These are phyloP conservation scores for Penicillium glabrum DNA, from an alignment of 2,329 filamentous ascomycete species.

Conservation along the genomic window DNA sequence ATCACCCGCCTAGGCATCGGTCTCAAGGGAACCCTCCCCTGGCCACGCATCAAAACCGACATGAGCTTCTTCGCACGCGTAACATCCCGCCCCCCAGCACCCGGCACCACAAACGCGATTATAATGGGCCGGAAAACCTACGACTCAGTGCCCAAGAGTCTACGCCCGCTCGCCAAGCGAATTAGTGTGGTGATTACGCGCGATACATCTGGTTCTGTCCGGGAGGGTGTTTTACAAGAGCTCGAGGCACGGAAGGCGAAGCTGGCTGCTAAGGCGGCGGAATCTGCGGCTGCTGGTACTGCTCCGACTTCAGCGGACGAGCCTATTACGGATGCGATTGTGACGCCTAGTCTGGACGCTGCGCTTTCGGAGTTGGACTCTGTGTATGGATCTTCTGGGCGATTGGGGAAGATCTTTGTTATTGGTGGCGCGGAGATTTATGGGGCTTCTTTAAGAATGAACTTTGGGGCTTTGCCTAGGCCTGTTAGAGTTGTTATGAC, in stretches of 20 bases:
- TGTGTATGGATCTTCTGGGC: conserved; percentile 20
- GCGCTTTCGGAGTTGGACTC: conserved; percentile 50
- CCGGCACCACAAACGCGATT: conserved; percentile 63
- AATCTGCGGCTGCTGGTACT: conserved; percentile 3
- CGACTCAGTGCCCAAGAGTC: conserved; percentile 78
- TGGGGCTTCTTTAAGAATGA: conserved; percentile 59
- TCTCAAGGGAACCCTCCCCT: conserved; percentile 73
- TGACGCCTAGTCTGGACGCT: conserved; percentile 58
- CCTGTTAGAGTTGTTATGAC: conserved; percentile 42
- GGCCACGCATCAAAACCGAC: conserved; percentile 84
- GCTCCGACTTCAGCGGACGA: conserved; percentile 5
- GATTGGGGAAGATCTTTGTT: conserved; percentile 68
- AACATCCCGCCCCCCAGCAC: conserved; percentile 61
- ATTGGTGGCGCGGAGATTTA: conserved; percentile 93
- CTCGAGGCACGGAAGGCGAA: conserved; percentile 31
- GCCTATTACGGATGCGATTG: conserved; percentile 44
- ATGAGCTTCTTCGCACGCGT: conserved; percentile 95
- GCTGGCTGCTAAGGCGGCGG: conserved; percentile 18
- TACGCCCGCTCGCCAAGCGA: conserved; percentile 76
- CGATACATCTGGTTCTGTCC: conserved; percentile 32
- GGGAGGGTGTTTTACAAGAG: conserved; percentile 34
- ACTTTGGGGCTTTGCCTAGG: conserved; percentile 1
- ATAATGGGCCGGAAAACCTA: conserved; percentile 99
- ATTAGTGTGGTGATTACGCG: conserved; percentile 77
- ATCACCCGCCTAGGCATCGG: conserved; percentile 79